Conservation (phyloP, 257 asterid genomes). For the Primulina huaijiensis region DNA sequence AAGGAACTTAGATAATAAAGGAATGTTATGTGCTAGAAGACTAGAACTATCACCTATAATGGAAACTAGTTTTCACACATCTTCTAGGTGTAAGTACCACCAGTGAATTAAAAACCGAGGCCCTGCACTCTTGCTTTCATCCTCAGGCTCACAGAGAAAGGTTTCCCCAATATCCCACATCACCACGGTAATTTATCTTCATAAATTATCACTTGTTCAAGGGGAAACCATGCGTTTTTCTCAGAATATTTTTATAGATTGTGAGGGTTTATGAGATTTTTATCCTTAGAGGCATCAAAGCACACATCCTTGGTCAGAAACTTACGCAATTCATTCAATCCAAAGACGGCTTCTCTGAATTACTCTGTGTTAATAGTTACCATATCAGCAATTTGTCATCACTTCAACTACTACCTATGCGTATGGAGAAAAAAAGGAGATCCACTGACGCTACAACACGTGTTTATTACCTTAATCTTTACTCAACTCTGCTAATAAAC, state of each 20-base stretch:
- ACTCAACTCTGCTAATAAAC: background rate
- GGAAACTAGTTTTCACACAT: background rate
- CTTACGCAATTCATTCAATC: background rate
- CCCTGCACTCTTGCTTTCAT: background rate
- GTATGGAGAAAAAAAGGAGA: background rate
- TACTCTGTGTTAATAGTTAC: too few relatives aligned
- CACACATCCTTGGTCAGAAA: background rate
- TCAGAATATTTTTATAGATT: too few relatives aligned
- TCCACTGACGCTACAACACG: background rate
- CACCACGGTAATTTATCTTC: background rate
- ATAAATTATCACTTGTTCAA: background rate
- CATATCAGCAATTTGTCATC: too few relatives aligned
- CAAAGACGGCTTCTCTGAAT: background rate
- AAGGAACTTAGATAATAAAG: too few relatives aligned
- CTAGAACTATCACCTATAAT: background rate
- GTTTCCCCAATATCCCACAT: background rate
- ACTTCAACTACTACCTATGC: background rate
- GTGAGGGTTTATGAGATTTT: background rate
- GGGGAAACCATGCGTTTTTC: background rate
- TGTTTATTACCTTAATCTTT: background rate
- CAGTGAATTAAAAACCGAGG: background rate
- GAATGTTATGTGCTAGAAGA: background rate
- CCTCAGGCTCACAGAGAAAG: background rate
- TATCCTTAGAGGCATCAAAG: background rate
- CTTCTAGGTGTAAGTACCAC: background rate